Evolutionary conservation across 1,284 basidiomycete species (phyloP).

Genomic region (Coniferiporia sulphurascens): DNA sequence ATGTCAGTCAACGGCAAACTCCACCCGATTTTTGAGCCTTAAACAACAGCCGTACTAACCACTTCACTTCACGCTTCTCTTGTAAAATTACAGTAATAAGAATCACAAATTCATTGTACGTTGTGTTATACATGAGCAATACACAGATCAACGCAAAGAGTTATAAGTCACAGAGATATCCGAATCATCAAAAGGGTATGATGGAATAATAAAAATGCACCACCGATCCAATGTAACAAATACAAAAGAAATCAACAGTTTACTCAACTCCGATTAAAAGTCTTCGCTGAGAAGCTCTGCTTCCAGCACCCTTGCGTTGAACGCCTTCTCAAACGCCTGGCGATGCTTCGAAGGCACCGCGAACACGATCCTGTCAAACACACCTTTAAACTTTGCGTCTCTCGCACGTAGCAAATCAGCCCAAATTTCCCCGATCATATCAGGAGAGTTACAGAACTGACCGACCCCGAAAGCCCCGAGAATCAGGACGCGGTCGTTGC

Average conservation of each 20-base stretch:
- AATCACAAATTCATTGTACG: no score
- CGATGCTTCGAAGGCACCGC: slow-evolving; percentile 37
- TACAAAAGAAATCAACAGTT: background rate
- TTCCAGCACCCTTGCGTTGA: slow-evolving; percentile 39
- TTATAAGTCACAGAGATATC: no score
- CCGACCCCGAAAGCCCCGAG: slow-evolving; percentile 48
- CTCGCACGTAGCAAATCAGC: slow-evolving; percentile 37
- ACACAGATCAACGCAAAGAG: no score
- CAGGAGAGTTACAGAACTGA: slow-evolving; percentile 35
- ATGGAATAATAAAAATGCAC: no score
- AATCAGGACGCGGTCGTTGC: slow-evolving; percentile 39
- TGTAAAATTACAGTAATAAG: no score
- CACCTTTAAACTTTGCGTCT: slow-evolving; percentile 34
- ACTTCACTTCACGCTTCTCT: no score
- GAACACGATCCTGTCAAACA: slow-evolving; percentile 43
- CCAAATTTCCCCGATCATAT: slow-evolving; percentile 37
- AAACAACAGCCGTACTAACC: no score
- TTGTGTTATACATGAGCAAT: no score
- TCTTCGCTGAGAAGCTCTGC: background rate
- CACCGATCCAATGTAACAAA: background rate
- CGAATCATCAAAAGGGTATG: no score
- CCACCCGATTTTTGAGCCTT: no score
- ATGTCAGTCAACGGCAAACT: no score
- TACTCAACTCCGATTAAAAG: background rate
- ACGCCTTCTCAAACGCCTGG: slow-evolving; percentile 37